Evolutionary conservation across 1,139 yeast species (phyloP), one percentile per base, ranked within the genome.

Genomic region (Geotrichum reessii): DNA sequence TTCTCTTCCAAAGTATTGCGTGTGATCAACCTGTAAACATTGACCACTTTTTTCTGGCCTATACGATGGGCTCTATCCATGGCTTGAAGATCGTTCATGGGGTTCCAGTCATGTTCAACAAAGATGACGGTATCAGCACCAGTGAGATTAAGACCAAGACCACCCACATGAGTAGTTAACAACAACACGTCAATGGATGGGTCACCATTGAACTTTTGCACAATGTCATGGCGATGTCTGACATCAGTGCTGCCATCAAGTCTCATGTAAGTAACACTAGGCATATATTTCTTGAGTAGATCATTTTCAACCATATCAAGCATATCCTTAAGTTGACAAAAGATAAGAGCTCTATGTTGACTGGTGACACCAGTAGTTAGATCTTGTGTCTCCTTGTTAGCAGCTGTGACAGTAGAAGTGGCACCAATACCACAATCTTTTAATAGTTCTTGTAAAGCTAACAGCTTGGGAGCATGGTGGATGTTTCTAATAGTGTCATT

Each of bases 31-130:
- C 98, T 80, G 70, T 92, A 92, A 19, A 95, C 99, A 72, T 91
- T 90, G 52, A 95, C 99, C 46, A 93, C 97, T 71, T 92, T 93
- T 76, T 91, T 91, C 74, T 95, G 99, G 3, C 99, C 99, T 65
- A 95, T 83, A 72, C 99, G 81, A 73, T 95, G 99, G 0, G 99
- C 99, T 69, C 99, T 81, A 71, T 95, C 99, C 99, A 95, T 95
- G 0, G 99, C 99, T 72, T 95, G 99, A 62, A 95, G 78, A 76
- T 95, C 99, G 70, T 91, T 93, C 99, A 95, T 95, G 25, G 99
- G 99, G 71, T 95, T 95, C 99, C 99, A 95, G 73, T 95, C 99
- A 70, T 95, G 99, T 70, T 95, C 99, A 47, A 95, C 96, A 75
- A 95, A 95, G 14, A 95, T 93, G 55, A 95, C 99, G 0, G 99